A percentile compares a stretch with the other conserved stretches of the same genome.
Conservation (phyloP, 495 filamentous ascomycete genomes). For the Hypoxylon lienhwacheense region DNA sequence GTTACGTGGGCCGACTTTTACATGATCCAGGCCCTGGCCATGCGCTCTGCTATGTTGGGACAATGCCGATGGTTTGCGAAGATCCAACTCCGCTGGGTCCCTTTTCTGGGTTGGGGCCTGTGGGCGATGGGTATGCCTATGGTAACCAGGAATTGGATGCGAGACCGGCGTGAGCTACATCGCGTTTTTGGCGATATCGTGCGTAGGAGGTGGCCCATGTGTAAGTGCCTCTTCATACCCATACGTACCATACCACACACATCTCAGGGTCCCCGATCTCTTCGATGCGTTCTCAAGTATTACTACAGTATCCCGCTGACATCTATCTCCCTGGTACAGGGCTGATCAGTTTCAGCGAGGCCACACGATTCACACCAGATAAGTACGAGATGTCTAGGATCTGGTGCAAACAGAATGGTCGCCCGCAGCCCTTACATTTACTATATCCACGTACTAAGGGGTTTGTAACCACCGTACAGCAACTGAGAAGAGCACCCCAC, state of each 20-base stretch:
- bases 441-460: conserved; percentile 60
- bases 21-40: conserved; percentile 59
- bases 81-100: conserved; percentile 55
- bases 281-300: too few relatives aligned
- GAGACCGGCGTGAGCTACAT: conserved; percentile 56
- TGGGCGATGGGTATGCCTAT: conserved; percentile 65
- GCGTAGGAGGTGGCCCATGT: conserved; percentile 54
- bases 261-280: too few relatives aligned
- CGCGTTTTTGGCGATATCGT: conserved; percentile 55
- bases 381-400: conserved; percentile 53
- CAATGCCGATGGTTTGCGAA: conserved; percentile 62
- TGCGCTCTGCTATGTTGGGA: conserved; percentile 57
- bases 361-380: conserved; percentile 55
- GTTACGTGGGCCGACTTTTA: conserved; percentile 63
- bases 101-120: conserved; percentile 62
- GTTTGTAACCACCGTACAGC: conserved; percentile 58
- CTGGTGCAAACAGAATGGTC: conserved; percentile 52
- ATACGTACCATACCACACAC: too few relatives aligned
- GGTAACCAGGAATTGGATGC: conserved; percentile 58
- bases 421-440: conserved; percentile 54
- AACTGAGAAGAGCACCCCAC: conserved; percentile 53
- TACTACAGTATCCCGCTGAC: not conserved
- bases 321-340: conserved; percentile 42
- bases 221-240: conserved; percentile 43
- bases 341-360: conserved; percentile 63